Base-by-base conservation (phyloP, 2,329 filamentous ascomycete genomes). In the Purpureocillium lavendulum region DNA sequence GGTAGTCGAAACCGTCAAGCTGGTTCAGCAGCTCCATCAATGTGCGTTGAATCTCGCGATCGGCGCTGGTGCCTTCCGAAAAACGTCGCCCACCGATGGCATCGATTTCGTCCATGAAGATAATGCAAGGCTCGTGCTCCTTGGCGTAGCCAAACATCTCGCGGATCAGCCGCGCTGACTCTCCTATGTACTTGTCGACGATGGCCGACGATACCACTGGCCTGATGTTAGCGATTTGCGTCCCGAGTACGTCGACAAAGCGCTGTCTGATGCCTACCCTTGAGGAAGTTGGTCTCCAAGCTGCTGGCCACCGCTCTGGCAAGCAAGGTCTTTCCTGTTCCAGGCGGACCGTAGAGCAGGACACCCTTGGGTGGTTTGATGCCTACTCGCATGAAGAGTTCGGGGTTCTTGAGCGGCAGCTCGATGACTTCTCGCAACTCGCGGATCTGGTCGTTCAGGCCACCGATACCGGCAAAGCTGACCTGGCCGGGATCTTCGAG, bases 61-160 rank as follows among this genome's bases (percentile, higher is more conserved):
- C 92, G 37, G 92, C 92, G 44, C 88, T 95, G 38, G 92, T 98
- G 51, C 94, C 92, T 64, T 98, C 92, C 1, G 87, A 95, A 66
- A 98, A 98, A 55, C 92, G 79, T 54, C 94, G 80, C 47, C 94
- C 94, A 61, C 92, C 92, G 57, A 98, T 98, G 57, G 92, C 92
- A 59, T 98, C 92, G 59, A 98, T 98, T 68, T 98, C 92, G 73
- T 98, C 94, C 92, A 98, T 98, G 77, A 98, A 98, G 67, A 98
- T 98, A 64, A 98, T 98, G 64, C 92, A 98, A 30, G 92, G 92
- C 65, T 98, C 92, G 63, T 98, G 92, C 63, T 98, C 94, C 67
- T 96, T 97, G 55, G 94, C 92, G 58, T 98, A 98, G 42, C 92
- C 94, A 58, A 98, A 98, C 94, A 98, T 98, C 65, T 98, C 92